A percentile compares a stretch with the other conserved stretches of the same genome.
Evolutionary conservation across 208 protist genomes (phyloP).

Genomic region (Jaenimonas drosophilae): DNA sequence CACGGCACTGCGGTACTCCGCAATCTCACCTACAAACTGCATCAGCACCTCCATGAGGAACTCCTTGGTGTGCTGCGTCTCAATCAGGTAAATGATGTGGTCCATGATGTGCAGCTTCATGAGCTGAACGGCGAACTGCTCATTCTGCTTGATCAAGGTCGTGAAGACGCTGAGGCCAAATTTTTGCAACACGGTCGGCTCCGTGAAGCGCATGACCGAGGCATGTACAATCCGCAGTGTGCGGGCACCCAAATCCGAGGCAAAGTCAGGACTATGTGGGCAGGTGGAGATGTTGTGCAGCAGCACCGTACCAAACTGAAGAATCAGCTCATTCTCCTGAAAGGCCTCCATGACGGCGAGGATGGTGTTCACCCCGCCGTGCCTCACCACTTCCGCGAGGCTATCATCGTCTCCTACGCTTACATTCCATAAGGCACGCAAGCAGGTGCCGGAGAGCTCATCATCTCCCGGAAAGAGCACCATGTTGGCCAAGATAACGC

Average conservation of each 20-base stretch:
- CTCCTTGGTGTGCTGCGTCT: conserved; percentile 46
- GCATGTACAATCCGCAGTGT: conserved; percentile 33
- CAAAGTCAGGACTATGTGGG: conserved; percentile 19
- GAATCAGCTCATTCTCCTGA: conserved; percentile 38
- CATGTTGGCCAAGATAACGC: conserved; percentile 49
- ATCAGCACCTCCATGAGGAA: conserved; percentile 81
- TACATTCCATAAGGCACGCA: conserved; percentile 80
- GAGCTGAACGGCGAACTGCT: conserved; percentile 33
- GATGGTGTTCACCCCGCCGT: conserved; percentile 31
- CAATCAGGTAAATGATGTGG: conserved; percentile 43
- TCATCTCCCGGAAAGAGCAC: conserved; percentile 43
- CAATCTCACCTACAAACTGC: conserved; percentile 49
- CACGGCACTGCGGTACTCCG: conserved; percentile 35
- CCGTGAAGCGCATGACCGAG: conserved; percentile 35
- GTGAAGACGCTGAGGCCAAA: conserved; percentile 75
- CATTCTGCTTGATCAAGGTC: conserved; percentile 26
- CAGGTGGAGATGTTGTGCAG: conserved; percentile 67
- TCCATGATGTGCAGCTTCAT: conserved; percentile 37
- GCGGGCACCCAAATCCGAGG: conserved; percentile 20
- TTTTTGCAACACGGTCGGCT: conserved; percentile 71
- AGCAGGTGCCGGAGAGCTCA: conserved; percentile 25
- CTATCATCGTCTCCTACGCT: conserved; percentile 43
- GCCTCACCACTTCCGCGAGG: conserved; percentile 27
- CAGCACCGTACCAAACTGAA: conserved; percentile 59
- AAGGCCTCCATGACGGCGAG: conserved; percentile 54